These are phyloP conservation scores for Penicillium macrosclerotiorum DNA, from an alignment of 495 filamentous ascomycete species.

Conservation along the genomic window DNA sequence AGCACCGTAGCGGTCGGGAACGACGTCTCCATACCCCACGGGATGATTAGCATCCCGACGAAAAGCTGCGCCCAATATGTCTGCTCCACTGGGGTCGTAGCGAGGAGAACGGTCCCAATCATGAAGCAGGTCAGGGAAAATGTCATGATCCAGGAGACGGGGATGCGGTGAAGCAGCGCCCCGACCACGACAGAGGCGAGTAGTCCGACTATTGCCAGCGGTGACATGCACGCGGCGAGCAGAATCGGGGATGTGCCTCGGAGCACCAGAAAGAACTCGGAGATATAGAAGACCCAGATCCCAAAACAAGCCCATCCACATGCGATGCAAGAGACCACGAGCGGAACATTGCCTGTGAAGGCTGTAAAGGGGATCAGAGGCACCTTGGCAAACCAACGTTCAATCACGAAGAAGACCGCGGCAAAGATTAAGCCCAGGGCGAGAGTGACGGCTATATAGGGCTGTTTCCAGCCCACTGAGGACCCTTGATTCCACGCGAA, in stretches of 20 bases:
- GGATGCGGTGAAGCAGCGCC: conserved; percentile 37
- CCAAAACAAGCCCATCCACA: conserved; percentile 50
- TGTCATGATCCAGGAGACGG: conserved; percentile 45
- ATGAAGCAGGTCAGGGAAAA: conserved; percentile 45
- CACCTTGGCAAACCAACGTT: conserved; percentile 30
- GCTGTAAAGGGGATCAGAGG: conserved; percentile 46
- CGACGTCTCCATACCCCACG: conserved; percentile 62
- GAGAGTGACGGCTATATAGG: conserved; percentile 45
- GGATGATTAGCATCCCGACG: conserved; percentile 51
- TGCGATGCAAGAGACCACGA: conserved; percentile 46
- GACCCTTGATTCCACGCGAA: conserved; percentile 53
- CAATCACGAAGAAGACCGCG: conserved; percentile 39
- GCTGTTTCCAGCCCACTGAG: conserved; percentile 39
- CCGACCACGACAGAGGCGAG: conserved; percentile 43
- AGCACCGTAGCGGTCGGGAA: conserved; percentile 47
- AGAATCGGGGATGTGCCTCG: conserved; percentile 36
- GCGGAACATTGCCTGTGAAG: conserved; percentile 36
- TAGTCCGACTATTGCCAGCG: conserved; percentile 37
- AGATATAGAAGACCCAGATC: conserved; percentile 51
- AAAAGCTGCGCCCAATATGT: conserved; percentile 49
- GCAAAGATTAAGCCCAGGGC: conserved; percentile 42
- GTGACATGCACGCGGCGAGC: conserved; percentile 35
- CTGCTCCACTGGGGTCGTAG: conserved; percentile 35
- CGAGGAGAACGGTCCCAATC: conserved; percentile 35
- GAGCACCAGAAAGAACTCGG: conserved; percentile 36